Conservation (phyloP, 257 asterid species). For the Capsicum chinense region DNA sequence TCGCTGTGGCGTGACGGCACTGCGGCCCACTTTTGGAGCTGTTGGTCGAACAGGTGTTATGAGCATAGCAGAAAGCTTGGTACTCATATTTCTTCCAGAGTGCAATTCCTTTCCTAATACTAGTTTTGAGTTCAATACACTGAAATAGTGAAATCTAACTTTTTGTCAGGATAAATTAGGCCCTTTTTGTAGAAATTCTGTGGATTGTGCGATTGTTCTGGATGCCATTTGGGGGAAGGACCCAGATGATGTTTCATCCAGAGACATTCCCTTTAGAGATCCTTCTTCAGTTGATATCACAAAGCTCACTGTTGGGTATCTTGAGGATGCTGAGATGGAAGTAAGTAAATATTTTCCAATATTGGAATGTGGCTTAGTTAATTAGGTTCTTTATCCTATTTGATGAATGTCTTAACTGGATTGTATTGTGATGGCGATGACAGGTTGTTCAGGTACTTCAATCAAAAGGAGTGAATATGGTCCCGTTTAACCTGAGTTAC, state of each 20-base stretch:
- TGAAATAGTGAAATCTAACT: slow-evolving; percentile 2
- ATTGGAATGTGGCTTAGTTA: neutral
- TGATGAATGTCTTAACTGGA: slow-evolving; percentile 16
- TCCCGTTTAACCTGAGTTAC: slow-evolving; percentile 86
- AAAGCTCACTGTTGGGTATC: slow-evolving; percentile 84
- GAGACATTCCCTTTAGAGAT: slow-evolving; percentile 63
- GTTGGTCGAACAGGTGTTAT: slow-evolving; percentile 89
- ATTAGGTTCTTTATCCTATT: slow-evolving; percentile 3
- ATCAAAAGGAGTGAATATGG: slow-evolving; percentile 76
- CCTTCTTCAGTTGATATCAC: slow-evolving; percentile 75
- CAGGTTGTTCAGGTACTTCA: slow-evolving; percentile 76
- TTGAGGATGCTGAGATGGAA: slow-evolving; percentile 93
- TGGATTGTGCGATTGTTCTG: slow-evolving; percentile 73
- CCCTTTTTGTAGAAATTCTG: slow-evolving; percentile 88
- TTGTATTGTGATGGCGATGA: slow-evolving; percentile 18
- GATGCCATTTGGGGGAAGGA: slow-evolving; percentile 82
- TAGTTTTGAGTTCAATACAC: slow-evolving; percentile 26
- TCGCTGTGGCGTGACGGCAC: slow-evolving; percentile 91
- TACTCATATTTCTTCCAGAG: slow-evolving; percentile 34
- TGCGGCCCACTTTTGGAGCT: slow-evolving; percentile 88
- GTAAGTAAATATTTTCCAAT: slow-evolving; percentile 44
- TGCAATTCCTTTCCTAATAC: slow-evolving; percentile 22
- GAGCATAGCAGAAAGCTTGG: slow-evolving; percentile 98
- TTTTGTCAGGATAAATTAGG: slow-evolving; percentile 83
- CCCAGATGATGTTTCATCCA: slow-evolving; percentile 79